Base-by-base conservation (phyloP, 495 filamentous ascomycete genomes). In the Glonium stellatum region DNA sequence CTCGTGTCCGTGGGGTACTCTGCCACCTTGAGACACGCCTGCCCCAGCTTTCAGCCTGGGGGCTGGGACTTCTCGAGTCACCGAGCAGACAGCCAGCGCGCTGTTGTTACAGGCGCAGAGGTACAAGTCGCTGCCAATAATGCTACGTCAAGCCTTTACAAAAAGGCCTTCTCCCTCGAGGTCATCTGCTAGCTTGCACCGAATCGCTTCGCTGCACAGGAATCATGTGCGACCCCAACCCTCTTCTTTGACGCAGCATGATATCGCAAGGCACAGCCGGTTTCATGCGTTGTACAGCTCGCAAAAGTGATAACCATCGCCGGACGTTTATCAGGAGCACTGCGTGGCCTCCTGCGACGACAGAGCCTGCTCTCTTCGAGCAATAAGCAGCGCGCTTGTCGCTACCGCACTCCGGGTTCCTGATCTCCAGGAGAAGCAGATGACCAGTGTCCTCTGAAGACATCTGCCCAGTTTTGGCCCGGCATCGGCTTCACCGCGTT, bases 211-310 rank as follows among this genome's bases (percentile, higher is more conserved):
- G 55, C 62, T 8, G 55, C 56, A 60, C 55, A 48, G 55, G 62
- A 60, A 65, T 68, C 65, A 68, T 62, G 65, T 68, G 65, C 61
- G 36, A 67, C 65, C 51, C 25, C 36, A 27, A 31, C 27, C 57
- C 19, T 37, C 22, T 53, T 53, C 55, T 60, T n/a, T 5, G 21
- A 55, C 52, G 58, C 65, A 56, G 58, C 62, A 44, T 64, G 61
- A 67, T 64, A 51, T 39, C 34, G 25, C 53, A 34, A 42, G 34
- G 34, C 37, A 55, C 53, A 55, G 62, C 58, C 54, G 65, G 65
- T 65, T 65, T 67, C 65, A 68, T 68, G 65, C 54, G 65, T 65
- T 68, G 65, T 68, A 65, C 65, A 68, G 61, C 54, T 59, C 62
- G 48, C 65, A 47, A 61, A 11, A 63, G 56, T 57, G 35, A 65